Percentiles rank a stretch among this genome's conserved stretches.
Evolutionary conservation across 192 early-diverging fungal genomes (phyloP).

Genomic region (Mortierella claussenii): DNA sequence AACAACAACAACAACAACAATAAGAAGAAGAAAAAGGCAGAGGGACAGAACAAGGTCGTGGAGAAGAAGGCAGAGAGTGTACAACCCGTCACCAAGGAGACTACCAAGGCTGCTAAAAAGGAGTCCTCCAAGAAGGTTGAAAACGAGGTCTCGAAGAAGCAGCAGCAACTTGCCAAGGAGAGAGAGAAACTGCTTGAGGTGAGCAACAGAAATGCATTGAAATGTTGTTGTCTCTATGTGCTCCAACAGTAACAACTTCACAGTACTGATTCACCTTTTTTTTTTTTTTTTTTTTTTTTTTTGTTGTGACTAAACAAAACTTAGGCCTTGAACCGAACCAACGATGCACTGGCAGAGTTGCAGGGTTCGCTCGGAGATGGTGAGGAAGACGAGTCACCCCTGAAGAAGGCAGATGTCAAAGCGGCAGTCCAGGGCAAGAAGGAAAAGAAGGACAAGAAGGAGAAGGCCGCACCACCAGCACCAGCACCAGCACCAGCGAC

Average conservation of each 20-base stretch:
- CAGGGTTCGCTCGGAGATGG: slow-evolving; percentile 43
- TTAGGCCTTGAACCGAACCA: slow-evolving; percentile 43
- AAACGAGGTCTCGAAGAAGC: slow-evolving; percentile 29
- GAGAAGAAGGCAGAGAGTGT: background rate
- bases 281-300: background rate
- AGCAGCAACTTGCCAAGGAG: slow-evolving; percentile 49
- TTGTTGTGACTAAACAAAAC: background rate
- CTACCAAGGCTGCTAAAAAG: too few species aligned
- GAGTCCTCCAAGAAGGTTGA: slow-evolving; percentile 16
- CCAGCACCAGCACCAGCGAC: slow-evolving; percentile 6
- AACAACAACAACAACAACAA: slow-evolving; percentile 21
- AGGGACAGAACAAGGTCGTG: slow-evolving; percentile 7
- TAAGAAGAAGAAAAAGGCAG: background rate
- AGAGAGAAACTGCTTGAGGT: slow-evolving; percentile 47
- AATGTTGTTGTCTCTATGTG: too few species aligned
- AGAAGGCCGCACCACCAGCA: slow-evolving; percentile 11
- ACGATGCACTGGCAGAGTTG: slow-evolving; percentile 44
- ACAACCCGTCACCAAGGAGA: background rate
- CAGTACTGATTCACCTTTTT: background rate
- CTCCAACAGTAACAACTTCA: background rate
- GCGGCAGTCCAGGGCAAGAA: slow-evolving; percentile 33
- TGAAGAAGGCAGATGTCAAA: slow-evolving; percentile 35
- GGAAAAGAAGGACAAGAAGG: slow-evolving; percentile 30
- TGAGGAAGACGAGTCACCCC: slow-evolving; percentile 18
- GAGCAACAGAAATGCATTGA: too few species aligned